Evolutionary conservation across 2,329 filamentous ascomycete species (phyloP).

Genomic region (Claviceps fusiformis): DNA sequence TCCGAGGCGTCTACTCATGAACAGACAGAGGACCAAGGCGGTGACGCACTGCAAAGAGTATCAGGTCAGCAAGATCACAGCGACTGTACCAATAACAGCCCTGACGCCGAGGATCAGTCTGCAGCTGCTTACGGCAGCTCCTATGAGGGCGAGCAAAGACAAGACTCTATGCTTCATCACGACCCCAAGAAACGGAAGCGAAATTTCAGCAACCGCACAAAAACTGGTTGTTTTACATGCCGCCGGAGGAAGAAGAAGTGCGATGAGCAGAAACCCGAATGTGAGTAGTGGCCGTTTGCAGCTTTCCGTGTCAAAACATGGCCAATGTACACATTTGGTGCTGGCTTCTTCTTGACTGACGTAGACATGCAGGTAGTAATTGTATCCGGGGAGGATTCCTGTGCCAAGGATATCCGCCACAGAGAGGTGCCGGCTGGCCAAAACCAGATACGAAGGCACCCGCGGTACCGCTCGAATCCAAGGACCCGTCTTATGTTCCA

Average conservation of each 20-base stretch:
- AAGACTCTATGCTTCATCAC: constrained; percentile 37
- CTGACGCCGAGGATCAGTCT: constrained; percentile 37
- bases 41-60: constrained; percentile 30
- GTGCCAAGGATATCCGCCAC: constrained; percentile 81
- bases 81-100: constrained; percentile 39
- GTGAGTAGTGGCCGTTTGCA: constrained; percentile 39
- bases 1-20: constrained; percentile 30
- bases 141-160: constrained; percentile 34
- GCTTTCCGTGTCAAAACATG: no score
- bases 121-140: constrained; percentile 26
- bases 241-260: constrained; percentile 94
- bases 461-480: constrained; percentile 69
- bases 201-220: constrained; percentile 89
- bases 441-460: constrained; percentile 59
- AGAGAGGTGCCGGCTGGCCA: constrained; percentile 57
- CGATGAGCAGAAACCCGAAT: constrained; percentile 84
- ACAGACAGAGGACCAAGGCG: constrained; percentile 36
- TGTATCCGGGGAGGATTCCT: constrained; percentile 81
- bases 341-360: background rate
- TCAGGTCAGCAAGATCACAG: constrained; percentile 32
- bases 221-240: constrained; percentile 91
- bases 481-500: constrained; percentile 53
- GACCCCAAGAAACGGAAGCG: constrained; percentile 59
- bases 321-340: background rate
- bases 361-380: constrained; percentile 53